Conservation (phyloP, 495 filamentous ascomycete genomes). For the Pyronema domesticum region DNA sequence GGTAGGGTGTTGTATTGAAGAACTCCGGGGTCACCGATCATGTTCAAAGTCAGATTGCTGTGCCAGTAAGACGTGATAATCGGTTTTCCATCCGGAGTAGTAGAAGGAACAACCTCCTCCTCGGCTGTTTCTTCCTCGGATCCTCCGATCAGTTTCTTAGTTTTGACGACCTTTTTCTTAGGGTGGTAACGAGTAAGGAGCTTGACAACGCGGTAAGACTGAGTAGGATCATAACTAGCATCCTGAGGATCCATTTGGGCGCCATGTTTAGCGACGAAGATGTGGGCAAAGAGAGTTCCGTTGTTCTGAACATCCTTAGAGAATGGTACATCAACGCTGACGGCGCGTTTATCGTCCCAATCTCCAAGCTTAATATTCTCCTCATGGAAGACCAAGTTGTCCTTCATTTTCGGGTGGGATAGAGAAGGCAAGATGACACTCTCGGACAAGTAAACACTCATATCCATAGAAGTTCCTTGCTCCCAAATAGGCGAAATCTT, state of each 20-base stretch:
- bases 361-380: constrained; percentile 64
- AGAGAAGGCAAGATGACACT: constrained; percentile 52
- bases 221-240: constrained; percentile 48
- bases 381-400: constrained; percentile 55
- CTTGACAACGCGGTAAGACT: constrained; percentile 65
- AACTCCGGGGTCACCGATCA: constrained; percentile 65
- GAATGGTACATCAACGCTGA: constrained; percentile 59
- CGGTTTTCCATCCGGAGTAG: constrained; percentile 34
- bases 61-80: constrained; percentile 77
- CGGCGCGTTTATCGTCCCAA: constrained; percentile 57
- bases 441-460: constrained; percentile 66
- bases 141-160: constrained; percentile 63
- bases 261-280: constrained; percentile 65
- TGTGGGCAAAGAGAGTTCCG: constrained; percentile 84
- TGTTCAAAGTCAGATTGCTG: constrained; percentile 76
- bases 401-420: constrained; percentile 34
- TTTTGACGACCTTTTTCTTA: constrained; percentile 83
- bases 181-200: constrained; percentile 75
- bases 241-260: constrained; percentile 54
- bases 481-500: constrained; percentile 78
- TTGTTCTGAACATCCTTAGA: constrained; percentile 74
- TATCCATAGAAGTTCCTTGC: constrained; percentile 54
- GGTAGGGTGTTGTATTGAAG: constrained; percentile 48
- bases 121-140: constrained; percentile 29
- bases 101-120: constrained; percentile 25